Percentiles rank a stretch among this genome's conserved stretches.
These are phyloP conservation scores for Fusarium pseudoanthophilum DNA, from an alignment of 2,329 filamentous ascomycete species.

Conservation along the genomic window DNA sequence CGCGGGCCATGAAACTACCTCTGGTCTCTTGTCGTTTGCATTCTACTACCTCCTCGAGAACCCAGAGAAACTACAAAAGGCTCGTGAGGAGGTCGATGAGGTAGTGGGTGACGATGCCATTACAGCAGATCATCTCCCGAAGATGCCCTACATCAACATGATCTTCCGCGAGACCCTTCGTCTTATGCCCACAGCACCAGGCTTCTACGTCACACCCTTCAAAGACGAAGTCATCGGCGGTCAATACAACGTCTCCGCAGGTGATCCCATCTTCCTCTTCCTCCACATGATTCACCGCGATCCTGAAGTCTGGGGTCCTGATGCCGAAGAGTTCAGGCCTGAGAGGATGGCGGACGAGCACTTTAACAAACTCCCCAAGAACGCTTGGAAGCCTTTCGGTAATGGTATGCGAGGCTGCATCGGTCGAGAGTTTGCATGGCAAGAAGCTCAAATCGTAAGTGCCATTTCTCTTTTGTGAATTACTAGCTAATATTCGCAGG, in stretches of 20 bases:
- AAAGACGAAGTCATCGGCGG: conserved; percentile 12
- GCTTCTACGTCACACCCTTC: not conserved
- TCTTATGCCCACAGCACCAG: conserved; percentile 2
- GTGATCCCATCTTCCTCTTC: not conserved
- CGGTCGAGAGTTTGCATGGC: conserved; percentile 4
- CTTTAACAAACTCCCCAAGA: conserved; percentile 9
- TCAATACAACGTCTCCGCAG: not conserved
- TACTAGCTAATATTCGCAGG: not conserved
- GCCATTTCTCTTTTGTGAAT: accelerated
- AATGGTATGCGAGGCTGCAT: conserved; percentile 15
- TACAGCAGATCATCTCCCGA: not conserved
- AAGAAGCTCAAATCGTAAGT: conserved; percentile 12
- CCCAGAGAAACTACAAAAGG: not conserved
- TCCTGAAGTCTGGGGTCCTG: not conserved
- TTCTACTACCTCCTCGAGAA: conserved; percentile 11
- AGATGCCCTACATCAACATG: conserved; percentile 13
- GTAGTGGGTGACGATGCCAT: not conserved
- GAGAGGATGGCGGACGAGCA: conserved; percentile 10
- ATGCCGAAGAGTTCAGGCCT: conserved; percentile 1
- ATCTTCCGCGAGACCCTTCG: conserved; percentile 13
- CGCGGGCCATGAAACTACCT: not conserved
- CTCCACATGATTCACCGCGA: conserved; percentile 7
- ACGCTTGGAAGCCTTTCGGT: conserved; percentile 7
- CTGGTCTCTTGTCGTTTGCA: not conserved
- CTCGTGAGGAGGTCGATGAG: not conserved